Percentiles rank a stretch among this genome's conserved stretches.
Evolutionary conservation across 2,329 filamentous ascomycete species (phyloP).

Genomic region (Mycocentrospora acerina): DNA sequence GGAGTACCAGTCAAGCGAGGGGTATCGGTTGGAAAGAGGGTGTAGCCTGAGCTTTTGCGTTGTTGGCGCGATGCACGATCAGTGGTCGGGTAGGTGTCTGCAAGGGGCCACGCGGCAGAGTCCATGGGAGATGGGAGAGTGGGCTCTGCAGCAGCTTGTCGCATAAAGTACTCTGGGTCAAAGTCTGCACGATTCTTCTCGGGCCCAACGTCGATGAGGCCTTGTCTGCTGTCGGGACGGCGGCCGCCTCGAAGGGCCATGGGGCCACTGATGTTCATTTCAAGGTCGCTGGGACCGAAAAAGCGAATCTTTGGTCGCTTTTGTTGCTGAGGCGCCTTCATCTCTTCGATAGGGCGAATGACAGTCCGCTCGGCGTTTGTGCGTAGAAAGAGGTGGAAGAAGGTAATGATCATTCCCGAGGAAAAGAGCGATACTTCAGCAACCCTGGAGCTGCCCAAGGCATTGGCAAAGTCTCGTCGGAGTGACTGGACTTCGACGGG

Average conservation of each 20-base stretch:
- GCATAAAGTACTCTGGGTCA: conserved; percentile 34
- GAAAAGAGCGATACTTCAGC: conserved; percentile 67
- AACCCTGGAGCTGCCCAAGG: conserved; percentile 60
- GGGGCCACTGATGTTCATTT: conserved; percentile 45
- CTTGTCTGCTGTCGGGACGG: conserved; percentile 37
- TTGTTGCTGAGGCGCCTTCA: conserved; percentile 41
- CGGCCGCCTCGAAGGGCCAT: conserved; percentile 35
- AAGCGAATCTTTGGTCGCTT: conserved; percentile 52
- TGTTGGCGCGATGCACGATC: too few species aligned
- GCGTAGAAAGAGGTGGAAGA: conserved; percentile 67
- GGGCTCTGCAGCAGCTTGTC: conserved; percentile 29
- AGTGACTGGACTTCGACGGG: conserved; percentile 64
- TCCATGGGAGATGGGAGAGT: conserved; percentile 32
- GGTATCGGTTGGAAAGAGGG: too few species aligned
- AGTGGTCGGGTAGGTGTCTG: too few species aligned
- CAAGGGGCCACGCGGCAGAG: conserved; percentile 40
- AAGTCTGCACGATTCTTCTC: conserved; percentile 42
- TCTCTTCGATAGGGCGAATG: conserved; percentile 52
- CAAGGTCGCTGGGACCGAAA: conserved; percentile 47
- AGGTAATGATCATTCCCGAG: conserved; percentile 65
- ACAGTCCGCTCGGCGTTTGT: conserved; percentile 62
- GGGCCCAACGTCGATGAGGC: conserved; percentile 38
- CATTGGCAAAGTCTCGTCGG: conserved; percentile 42
- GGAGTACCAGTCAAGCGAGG: too few species aligned
- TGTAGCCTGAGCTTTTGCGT: too few species aligned